A percentile compares a stretch with the other conserved stretches of the same genome.
Conservation (phyloP, 106 monocot species). For the Dioscorea alata region DNA sequence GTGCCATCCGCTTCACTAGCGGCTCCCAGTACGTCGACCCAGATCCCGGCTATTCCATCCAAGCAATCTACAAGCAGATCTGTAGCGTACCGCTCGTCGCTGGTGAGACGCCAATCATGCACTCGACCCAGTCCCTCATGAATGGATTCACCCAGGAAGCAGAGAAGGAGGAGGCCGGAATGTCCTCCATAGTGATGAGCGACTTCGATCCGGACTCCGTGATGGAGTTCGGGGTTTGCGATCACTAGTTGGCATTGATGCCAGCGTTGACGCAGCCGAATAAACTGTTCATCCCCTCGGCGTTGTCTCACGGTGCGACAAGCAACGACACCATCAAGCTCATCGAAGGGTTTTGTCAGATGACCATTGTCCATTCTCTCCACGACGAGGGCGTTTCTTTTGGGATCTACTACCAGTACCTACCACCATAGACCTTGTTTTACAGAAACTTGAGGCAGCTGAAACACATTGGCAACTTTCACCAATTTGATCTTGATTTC, state of each 20-base stretch:
- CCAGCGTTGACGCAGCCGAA: conserved; percentile 95
- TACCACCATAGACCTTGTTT: conserved; percentile 71
- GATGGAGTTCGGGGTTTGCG: conserved; percentile 72
- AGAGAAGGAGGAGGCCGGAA: conserved; percentile 53
- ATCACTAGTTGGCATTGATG: conserved; percentile 85
- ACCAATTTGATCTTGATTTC: conserved; percentile 68
- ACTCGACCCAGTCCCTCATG: conserved; percentile 40
- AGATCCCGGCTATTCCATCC: conserved; percentile 91
- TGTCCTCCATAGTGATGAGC: conserved; percentile 66
- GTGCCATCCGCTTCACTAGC: conserved; percentile 33
- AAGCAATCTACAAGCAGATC: conserved; percentile 87
- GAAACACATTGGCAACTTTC: no score
- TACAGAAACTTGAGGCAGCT: no score
- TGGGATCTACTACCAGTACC: conserved; percentile 89
- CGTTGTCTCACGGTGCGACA: conserved; percentile 69
- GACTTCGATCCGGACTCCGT: conserved; percentile 71
- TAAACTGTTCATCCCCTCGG: conserved; percentile 79
- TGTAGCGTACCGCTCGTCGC: conserved; percentile 55
- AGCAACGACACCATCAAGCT: conserved; percentile 69
- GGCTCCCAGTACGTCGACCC: conserved; percentile 82
- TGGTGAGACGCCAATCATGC: conserved; percentile 46
- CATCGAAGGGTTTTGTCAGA: conserved; percentile 65
- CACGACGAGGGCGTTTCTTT: conserved; percentile 62
- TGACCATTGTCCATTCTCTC: conserved; percentile 80
- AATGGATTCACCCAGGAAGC: conserved; percentile 85